A percentile compares a stretch with the other conserved stretches of the same genome.
Conservation (phyloP, 352 stramenopile genomes). For the Phytophthora colocasiae region DNA sequence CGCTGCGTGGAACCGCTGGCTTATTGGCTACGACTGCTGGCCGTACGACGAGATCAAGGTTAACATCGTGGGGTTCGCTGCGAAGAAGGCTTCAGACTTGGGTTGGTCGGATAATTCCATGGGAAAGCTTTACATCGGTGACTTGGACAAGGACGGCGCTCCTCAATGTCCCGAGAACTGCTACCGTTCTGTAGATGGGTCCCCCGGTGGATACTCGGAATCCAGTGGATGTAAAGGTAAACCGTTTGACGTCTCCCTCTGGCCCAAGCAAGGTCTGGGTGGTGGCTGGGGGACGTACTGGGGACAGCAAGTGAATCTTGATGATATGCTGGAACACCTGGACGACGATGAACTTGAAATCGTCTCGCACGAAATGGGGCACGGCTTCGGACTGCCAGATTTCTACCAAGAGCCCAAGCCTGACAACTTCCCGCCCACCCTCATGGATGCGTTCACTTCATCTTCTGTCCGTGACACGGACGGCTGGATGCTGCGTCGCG, state of each 20-base stretch:
- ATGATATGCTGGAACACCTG: constrained; percentile 30
- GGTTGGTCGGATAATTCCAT: constrained; percentile 46
- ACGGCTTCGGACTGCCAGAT: constrained; percentile 28
- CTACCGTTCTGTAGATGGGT: constrained; percentile 23
- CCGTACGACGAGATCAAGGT: constrained; percentile 33
- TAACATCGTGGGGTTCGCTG: constrained; percentile 27
- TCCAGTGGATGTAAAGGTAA: constrained; percentile 38
- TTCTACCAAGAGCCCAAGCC: constrained; percentile 27
- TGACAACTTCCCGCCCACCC: constrained; percentile 11
- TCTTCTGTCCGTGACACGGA: constrained; percentile 17
- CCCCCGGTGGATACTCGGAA: constrained; percentile 6
- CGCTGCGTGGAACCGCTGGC: constrained; percentile 34
- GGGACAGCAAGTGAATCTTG: constrained; percentile 8
- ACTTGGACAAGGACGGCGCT: constrained; percentile 26
- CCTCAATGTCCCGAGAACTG: constrained; percentile 35
- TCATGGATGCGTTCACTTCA: constrained; percentile 29
- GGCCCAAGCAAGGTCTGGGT: constrained; percentile 31
- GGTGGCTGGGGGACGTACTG: constrained; percentile 32
- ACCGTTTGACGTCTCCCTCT: constrained; percentile 47
- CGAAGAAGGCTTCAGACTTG: constrained; percentile 21
- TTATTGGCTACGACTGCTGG: constrained; percentile 36
- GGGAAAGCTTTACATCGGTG: constrained; percentile 30
- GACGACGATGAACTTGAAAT: constrained; percentile 30
- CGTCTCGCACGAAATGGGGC: constrained; percentile 45
- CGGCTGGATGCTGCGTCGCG: constrained; percentile 41